Evolutionary conservation across 2,329 filamentous ascomycete species (phyloP).

Genomic region (Coniella vitis): DNA sequence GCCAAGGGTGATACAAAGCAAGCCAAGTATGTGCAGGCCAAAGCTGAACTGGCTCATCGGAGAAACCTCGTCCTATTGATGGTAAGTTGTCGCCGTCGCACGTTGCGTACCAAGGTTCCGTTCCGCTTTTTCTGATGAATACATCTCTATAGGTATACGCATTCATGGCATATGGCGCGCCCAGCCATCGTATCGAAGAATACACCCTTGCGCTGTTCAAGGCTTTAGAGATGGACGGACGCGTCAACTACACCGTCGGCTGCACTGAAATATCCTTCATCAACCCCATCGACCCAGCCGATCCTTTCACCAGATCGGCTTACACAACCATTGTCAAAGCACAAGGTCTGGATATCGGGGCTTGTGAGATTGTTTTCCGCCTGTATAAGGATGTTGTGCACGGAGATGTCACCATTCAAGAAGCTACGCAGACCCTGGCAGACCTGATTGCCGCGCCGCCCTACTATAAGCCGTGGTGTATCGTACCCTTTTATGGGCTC

Average conservation of each 20-base stretch:
- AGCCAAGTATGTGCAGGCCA: constrained; percentile 13
- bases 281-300: constrained; percentile 12
- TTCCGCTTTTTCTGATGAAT: too few relatives aligned
- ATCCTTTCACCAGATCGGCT: constrained; percentile 14
- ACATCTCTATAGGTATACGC: constrained; percentile 11
- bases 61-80: constrained; percentile 15
- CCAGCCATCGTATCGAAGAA: constrained; percentile 15
- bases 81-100: neutral
- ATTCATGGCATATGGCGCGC: constrained; percentile 15
- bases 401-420: constrained; percentile 12
- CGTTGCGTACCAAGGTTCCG: too few relatives aligned
- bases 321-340: constrained; percentile 17
- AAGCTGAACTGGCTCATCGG: constrained; percentile 12
- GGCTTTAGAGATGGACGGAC: constrained; percentile 15
- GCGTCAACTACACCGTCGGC: constrained; percentile 17
- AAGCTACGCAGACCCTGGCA: constrained; percentile 8
- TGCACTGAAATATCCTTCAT: constrained; percentile 17
- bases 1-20: constrained; percentile 8
- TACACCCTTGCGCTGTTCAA: constrained; percentile 15
- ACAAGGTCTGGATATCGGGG: constrained; percentile 16
- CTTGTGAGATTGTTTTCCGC: constrained; percentile 15
- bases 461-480: constrained; percentile 12
- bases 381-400: constrained; percentile 17
- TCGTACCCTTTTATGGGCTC: constrained; percentile 12
- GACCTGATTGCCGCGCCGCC: constrained; percentile 8